These are phyloP conservation scores for Abortiporus biennis DNA, from an alignment of 1,284 basidiomycete species.

Conservation along the genomic window DNA sequence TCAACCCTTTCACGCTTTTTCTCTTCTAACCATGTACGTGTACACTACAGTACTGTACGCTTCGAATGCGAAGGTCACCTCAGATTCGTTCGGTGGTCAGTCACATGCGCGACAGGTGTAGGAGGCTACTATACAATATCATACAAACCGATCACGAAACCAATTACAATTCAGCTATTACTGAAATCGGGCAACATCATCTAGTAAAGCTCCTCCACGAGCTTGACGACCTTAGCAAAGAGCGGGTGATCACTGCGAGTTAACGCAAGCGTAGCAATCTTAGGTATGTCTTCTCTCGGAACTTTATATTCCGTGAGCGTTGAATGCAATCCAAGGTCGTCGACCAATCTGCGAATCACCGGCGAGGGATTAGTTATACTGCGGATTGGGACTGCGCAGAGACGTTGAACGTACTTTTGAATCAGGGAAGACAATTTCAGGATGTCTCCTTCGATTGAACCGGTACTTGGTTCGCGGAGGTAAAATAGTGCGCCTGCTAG, in stretches of 20 bases:
- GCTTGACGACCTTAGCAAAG: slow-evolving; percentile 32
- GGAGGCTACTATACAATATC: too few species aligned
- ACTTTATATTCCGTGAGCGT: slow-evolving; percentile 56
- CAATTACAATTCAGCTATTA: too few species aligned
- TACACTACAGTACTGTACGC: too few species aligned
- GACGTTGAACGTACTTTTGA: slow-evolving; percentile 35
- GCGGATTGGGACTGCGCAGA: neutral
- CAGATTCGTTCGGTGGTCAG: too few species aligned
- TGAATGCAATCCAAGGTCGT: slow-evolving; percentile 48
- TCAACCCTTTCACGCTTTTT: too few species aligned
- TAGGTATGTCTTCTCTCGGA: slow-evolving; percentile 43
- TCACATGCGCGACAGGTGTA: too few species aligned
- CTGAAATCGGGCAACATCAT: too few species aligned
- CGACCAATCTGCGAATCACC: slow-evolving; percentile 40
- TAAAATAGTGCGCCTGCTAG: slow-evolving; percentile 52
- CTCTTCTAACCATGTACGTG: too few species aligned
- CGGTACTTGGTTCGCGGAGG: slow-evolving; percentile 50
- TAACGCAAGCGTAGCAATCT: slow-evolving; percentile 45
- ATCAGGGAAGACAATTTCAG: slow-evolving; percentile 47
- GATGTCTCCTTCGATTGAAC: slow-evolving; percentile 54
- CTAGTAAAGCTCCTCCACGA: slow-evolving; percentile 43
- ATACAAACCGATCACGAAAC: too few species aligned
- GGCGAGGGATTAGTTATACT: too few species aligned
- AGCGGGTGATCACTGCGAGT: slow-evolving; percentile 32
- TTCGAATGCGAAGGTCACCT: too few species aligned